phyloP scores from a whole-genome alignment of 2,329 filamentous ascomycete genomes.

The Cercospora sp. region DNA sequence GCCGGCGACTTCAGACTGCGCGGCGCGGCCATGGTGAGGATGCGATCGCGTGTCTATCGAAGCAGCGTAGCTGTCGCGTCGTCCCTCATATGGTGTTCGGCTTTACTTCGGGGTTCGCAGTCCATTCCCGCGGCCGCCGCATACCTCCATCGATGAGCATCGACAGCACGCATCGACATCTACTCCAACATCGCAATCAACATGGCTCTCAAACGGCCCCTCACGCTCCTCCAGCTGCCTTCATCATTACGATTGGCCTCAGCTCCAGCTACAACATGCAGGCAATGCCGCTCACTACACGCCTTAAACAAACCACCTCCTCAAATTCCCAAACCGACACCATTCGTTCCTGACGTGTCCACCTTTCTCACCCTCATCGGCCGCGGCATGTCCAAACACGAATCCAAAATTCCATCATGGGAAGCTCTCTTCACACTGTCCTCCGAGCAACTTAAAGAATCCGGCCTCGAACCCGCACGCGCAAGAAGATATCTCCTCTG shows the following conservation, averaged over 20 bases:
- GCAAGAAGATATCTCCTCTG: constrained; percentile 79
- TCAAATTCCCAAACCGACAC: constrained; percentile 68
- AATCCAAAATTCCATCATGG: constrained; percentile 86
- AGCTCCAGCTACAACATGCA: constrained; percentile 18
- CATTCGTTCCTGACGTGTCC: constrained; percentile 78
- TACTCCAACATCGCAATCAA: neutral
- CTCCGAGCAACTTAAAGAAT: constrained; percentile 73
- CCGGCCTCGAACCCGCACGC: constrained; percentile 84
- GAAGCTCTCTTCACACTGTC: constrained; percentile 82
- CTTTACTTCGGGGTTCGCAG: neutral
- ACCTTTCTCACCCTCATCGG: constrained; percentile 92
- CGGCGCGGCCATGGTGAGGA: constrained; percentile 4
- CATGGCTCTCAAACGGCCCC: constrained; percentile 36
- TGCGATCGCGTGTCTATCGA: constrained; percentile 3
- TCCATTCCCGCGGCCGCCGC: constrained; percentile 8
- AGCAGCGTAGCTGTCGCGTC: constrained; percentile 3
- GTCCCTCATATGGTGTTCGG: neutral
- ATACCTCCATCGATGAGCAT: constrained; percentile 13
- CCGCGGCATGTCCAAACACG: constrained; percentile 77
- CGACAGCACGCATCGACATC: neutral
- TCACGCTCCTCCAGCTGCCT: constrained; percentile 30
- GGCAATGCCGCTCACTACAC: constrained; percentile 27
- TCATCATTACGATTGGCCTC: constrained; percentile 22
- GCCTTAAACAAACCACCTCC: constrained; percentile 21
- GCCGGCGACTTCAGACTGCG: constrained; percentile 33